Percentiles rank a stretch among this genome's conserved stretches.
Evolutionary conservation across 2,329 filamentous ascomycete genomes (phyloP).

Genomic region (Fusarium redolens): DNA sequence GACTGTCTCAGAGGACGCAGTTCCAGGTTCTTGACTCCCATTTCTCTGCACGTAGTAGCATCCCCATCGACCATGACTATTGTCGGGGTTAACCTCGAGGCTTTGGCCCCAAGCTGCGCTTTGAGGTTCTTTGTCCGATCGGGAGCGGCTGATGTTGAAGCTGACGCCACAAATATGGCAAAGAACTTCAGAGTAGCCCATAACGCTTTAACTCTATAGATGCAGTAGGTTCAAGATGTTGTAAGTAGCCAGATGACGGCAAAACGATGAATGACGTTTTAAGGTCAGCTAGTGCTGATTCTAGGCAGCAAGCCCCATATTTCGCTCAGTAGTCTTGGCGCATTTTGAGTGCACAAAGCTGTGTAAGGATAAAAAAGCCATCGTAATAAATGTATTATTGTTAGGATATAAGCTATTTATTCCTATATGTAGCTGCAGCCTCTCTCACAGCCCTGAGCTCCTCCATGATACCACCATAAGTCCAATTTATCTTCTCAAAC

Average conservation of each 20-base stretch:
- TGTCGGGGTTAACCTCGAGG: neutral
- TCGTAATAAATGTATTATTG: neutral
- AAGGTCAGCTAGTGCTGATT: neutral
- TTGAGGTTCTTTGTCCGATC: conserved; percentile 34
- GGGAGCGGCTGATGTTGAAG: conserved; percentile 44
- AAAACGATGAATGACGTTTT: neutral
- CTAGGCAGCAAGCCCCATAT: neutral
- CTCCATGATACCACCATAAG: neutral
- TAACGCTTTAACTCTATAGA: fast-evolving
- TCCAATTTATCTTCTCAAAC: neutral
- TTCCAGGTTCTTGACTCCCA: neutral
- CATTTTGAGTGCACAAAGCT: neutral
- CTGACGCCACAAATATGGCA: conserved; percentile 34
- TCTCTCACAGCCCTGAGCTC: neutral
- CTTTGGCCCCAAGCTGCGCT: conserved; percentile 23
- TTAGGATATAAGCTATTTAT: neutral
- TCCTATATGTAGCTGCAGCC: fast-evolving
- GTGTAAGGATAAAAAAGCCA: neutral
- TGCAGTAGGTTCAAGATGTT: neutral
- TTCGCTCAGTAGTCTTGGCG: neutral
- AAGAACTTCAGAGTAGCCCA: conserved; percentile 11
- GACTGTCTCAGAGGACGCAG: neutral
- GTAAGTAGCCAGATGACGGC: neutral
- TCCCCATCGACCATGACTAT: neutral
- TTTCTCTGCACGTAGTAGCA: conserved; percentile 8